Conservation (phyloP, 1,139 yeast genomes). For the Suhomyces maxii region DNA sequence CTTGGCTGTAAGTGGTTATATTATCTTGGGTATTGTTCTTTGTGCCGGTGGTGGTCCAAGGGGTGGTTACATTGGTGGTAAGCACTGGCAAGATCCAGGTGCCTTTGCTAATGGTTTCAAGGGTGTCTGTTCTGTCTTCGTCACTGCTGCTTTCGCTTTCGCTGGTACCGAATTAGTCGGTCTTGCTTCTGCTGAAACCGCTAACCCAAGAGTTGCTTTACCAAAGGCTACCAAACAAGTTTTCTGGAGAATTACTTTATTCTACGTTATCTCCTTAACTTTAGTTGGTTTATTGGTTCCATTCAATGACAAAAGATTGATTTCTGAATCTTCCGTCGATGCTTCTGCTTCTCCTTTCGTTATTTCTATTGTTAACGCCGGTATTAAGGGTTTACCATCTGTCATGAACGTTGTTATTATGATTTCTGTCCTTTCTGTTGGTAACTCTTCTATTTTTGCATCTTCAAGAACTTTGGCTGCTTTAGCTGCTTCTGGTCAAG, state of each 20-base stretch:
- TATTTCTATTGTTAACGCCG: constrained; percentile 36
- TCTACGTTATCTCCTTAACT: constrained; percentile 60
- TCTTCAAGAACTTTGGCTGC: constrained; percentile 83
- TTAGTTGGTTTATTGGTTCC: constrained; percentile 71
- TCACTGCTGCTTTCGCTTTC: constrained; percentile 44
- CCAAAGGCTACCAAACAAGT: constrained; percentile 74
- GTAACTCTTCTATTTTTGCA: constrained; percentile 56
- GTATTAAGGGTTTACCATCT: constrained; percentile 26
- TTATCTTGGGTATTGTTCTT: constrained; percentile 41
- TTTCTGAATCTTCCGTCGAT: constrained; percentile 51
- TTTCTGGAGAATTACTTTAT: constrained; percentile 67
- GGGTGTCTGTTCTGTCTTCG: constrained; percentile 44
- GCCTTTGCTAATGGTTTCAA: constrained; percentile 43
- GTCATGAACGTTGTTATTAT: constrained; percentile 28
- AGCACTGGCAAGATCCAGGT: constrained; percentile 48
- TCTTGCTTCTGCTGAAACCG: constrained; percentile 46
- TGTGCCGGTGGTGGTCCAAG: constrained; percentile 41
- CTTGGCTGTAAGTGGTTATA: constrained; percentile 38
- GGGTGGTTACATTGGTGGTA: constrained; percentile 46
- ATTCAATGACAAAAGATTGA: constrained; percentile 50
- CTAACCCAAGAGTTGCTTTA: constrained; percentile 54
- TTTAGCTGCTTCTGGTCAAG: constrained; percentile 77
- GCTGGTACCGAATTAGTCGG: constrained; percentile 52
- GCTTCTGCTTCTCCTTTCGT: constrained; percentile 74
- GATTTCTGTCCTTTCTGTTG: constrained; percentile 27